Percentiles rank a stretch among this genome's conserved stretches.
These are phyloP conservation scores for Pleurotus citrinopileatus DNA, from an alignment of 768 basidiomycete genomes.

Conservation along the genomic window DNA sequence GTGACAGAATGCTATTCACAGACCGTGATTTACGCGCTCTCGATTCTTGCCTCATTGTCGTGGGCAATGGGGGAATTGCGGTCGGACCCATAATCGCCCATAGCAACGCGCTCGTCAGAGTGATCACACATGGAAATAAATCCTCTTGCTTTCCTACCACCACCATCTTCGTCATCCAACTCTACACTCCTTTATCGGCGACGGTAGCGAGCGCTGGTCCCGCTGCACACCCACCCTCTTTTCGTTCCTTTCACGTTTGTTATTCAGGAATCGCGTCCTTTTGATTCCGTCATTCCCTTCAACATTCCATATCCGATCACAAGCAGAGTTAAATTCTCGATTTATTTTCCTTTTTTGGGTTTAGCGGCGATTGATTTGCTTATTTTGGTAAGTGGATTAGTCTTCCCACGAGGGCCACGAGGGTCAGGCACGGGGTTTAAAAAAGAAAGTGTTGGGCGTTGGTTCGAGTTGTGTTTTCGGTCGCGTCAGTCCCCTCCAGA, in stretches of 20 bases:
- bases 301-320: constrained; percentile 5
- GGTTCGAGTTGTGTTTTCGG: constrained; percentile 8
- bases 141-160: constrained; percentile 3
- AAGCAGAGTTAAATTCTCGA: neutral
- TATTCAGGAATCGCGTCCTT: neutral
- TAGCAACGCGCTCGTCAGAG: constrained; percentile 1
- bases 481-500: no score
- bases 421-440: constrained; percentile 7
- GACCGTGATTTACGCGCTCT: no score
- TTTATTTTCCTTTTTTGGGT: neutral
- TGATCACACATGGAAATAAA: neutral
- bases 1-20: no score
- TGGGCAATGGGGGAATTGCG: no score
- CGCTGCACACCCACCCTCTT: neutral
- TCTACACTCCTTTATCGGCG: neutral
- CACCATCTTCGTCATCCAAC: neutral
- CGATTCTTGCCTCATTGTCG: no score
- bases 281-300: constrained; percentile 2
- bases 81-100: neutral
- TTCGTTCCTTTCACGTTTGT: neutral
- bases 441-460: constrained; percentile 2
- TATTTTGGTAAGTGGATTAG: neutral
- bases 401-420: neutral
- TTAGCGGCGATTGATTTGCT: neutral
- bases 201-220: constrained; percentile 3